Percentiles rank a stretch among this genome's conserved stretches.
These are phyloP conservation scores for Trichosporon faecale DNA, from an alignment of 1,284 basidiomycete species.

Conservation along the genomic window DNA sequence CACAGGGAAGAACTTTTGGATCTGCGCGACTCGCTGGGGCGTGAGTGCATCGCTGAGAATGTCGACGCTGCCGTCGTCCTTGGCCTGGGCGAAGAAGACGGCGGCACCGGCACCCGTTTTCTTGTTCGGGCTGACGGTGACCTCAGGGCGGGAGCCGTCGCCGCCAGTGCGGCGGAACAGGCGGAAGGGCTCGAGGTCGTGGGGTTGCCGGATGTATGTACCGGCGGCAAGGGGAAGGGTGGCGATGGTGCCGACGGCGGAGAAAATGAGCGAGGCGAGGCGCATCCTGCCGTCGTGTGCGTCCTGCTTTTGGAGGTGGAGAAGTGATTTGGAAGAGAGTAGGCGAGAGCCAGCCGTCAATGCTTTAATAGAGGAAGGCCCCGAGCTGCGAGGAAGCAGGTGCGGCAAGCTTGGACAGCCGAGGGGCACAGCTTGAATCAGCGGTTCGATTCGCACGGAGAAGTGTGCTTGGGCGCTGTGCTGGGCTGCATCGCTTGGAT, in stretches of 20 bases:
- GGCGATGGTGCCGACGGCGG: neutral
- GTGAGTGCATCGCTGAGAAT: constrained; percentile 3
- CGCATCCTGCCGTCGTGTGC: neutral
- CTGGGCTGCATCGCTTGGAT: neutral
- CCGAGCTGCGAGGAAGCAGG: too few species aligned
- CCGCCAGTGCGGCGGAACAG: neutral
- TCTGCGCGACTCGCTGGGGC: neutral
- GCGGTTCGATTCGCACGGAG: neutral
- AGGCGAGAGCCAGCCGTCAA: too few species aligned
- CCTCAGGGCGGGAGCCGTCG: neutral
- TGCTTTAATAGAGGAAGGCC: too few species aligned
- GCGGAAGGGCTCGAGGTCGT: neutral
- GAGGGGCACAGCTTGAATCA: too few species aligned
- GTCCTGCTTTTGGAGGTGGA: neutral
- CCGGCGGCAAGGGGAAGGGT: neutral
- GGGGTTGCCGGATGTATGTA: neutral
- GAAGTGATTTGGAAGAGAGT: too few species aligned
- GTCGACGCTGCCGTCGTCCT: neutral
- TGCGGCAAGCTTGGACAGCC: too few species aligned
- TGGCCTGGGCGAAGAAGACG: neutral
- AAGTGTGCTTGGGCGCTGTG: neutral
- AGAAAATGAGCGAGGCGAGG: neutral
- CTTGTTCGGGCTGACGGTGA: neutral
- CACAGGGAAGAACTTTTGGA: neutral
- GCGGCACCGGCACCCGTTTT: neutral